Evolutionary conservation across 176 grass and related monocot genomes (phyloP), one percentile per base, ranked within the genome.

Genomic region (Echinochloa phyllopogon): DNA sequence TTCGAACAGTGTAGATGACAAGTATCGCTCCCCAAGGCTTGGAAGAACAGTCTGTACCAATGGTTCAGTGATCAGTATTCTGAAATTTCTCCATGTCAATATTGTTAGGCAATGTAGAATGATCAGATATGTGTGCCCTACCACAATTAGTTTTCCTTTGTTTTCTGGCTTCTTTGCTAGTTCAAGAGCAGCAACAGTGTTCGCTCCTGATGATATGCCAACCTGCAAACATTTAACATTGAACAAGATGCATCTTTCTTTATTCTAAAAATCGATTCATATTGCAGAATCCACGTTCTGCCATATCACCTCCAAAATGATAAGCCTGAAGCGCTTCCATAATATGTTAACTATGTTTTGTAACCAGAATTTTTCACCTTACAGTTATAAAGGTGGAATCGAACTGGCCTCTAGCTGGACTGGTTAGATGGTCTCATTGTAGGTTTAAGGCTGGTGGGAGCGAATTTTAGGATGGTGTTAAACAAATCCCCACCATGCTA

Each of bases 71-170:
- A 21, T 64, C 14, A 65, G 74, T 66, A 12, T 51, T 88, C 6
- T 75, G 12, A 50, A 82, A 61, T 52, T 47, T 33, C 39, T 55
- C 20, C n/a, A 50, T 68, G n/a, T 50, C 16, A 85, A 36, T 11
- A 56, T 60, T 65, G 17, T n/a, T 37, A 65, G 16, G 29, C 6
- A 81, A 25, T 41, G 53, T 20, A 59, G 3, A 68, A 57, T 15
- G 8, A 86, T 77, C 72, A 0, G 25, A 47, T 42, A 39, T 60
- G 36, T 45, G 18, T 43, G 8, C 43, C 86, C 57, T 98, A 98
- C 96, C 93, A 98, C 96, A 65, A 98, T 94, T 72, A 98, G 96
- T 76, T 98, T 98, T 33, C 93, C 96, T 79, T 92, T 95, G 85
- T 98, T 95, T 82, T 98, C 91, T 55, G 91, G 91, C 63, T 88